A percentile compares a stretch with the other conserved stretches of the same genome.
These are phyloP conservation scores for Xylariales sp. DNA, from an alignment of 2,329 filamentous ascomycete species.

Conservation along the genomic window DNA sequence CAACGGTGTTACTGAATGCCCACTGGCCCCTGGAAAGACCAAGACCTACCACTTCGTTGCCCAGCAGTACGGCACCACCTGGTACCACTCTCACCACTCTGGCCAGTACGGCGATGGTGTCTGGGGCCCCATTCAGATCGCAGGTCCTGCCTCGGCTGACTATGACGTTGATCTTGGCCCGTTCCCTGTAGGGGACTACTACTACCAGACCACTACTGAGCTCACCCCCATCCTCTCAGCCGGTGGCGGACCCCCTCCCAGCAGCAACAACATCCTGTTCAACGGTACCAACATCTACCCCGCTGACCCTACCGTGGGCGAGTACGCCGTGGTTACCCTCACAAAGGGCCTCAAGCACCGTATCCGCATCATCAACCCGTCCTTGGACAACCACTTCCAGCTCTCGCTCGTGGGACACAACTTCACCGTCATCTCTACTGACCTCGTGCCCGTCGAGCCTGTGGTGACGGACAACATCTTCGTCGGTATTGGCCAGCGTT, in stretches of 20 bases:
- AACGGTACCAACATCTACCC: constrained; percentile 37
- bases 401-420: constrained; percentile 45
- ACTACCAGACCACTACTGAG: constrained; percentile 29
- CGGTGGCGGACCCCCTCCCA: constrained; percentile 17
- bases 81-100: constrained; percentile 37
- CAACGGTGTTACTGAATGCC: constrained; percentile 39
- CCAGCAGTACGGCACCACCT: constrained; percentile 32
- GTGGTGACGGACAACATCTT: constrained; percentile 43
- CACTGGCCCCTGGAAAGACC: constrained; percentile 26
- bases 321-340: constrained; percentile 29
- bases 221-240: constrained; percentile 5
- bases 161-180: constrained; percentile 51
- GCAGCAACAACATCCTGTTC: constrained; percentile 37
- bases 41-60: constrained; percentile 30
- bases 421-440: constrained; percentile 45
- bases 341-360: constrained; percentile 42
- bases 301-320: constrained; percentile 18
- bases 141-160: constrained; percentile 41
- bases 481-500: constrained; percentile 43
- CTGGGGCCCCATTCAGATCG: constrained; percentile 44
- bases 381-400: constrained; percentile 42
- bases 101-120: constrained; percentile 50
- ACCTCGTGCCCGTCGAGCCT: constrained; percentile 48
- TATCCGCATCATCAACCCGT: constrained; percentile 47
- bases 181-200: constrained; percentile 46